These are phyloP conservation scores for Arxiozyma bovina DNA, from an alignment of 1,139 yeast genomes.

Conservation along the genomic window DNA sequence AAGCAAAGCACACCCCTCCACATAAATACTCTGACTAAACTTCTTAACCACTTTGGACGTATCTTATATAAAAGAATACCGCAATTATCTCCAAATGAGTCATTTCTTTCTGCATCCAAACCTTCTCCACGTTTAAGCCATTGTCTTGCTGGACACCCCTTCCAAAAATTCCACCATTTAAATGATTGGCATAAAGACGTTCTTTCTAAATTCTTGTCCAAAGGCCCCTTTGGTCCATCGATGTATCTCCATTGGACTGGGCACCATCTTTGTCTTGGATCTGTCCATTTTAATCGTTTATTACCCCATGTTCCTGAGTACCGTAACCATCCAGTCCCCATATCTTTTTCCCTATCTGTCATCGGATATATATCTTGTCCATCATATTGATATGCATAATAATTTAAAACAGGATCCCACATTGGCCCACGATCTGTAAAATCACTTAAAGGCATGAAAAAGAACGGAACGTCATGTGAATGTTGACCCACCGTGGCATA, in stretches of 20 bases:
- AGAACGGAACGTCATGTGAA: constrained; percentile 78
- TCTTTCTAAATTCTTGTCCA: constrained; percentile 64
- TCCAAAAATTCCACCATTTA: constrained; percentile 74
- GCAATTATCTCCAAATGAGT: constrained; percentile 33
- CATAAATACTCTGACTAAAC: constrained; percentile 43
- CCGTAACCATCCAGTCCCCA: constrained; percentile 69
- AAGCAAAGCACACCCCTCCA: constrained; percentile 68
- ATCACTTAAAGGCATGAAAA: constrained; percentile 75
- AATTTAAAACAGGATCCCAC: constrained; percentile 87
- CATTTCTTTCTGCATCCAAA: constrained; percentile 57
- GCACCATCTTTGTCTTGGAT: constrained; percentile 75
- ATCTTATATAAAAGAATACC: constrained; percentile 50
- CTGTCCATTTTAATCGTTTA: constrained; percentile 51
- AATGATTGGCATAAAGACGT: constrained; percentile 68
- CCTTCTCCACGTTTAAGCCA: constrained; percentile 80
- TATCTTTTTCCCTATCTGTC: constrained; percentile 40
- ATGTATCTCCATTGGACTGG: constrained; percentile 86
- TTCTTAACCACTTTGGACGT: constrained; percentile 42
- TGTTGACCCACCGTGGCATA: constrained; percentile 95
- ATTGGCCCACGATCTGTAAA: constrained; percentile 91
- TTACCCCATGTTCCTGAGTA: constrained; percentile 94
- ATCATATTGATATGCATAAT: constrained; percentile 68
- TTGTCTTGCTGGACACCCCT: constrained; percentile 68
- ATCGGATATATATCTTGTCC: constrained; percentile 15
- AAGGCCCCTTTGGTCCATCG: constrained; percentile 88